Evolutionary conservation across 768 basidiomycete genomes (phyloP).

Genomic region (Wakefieldia striispora): DNA sequence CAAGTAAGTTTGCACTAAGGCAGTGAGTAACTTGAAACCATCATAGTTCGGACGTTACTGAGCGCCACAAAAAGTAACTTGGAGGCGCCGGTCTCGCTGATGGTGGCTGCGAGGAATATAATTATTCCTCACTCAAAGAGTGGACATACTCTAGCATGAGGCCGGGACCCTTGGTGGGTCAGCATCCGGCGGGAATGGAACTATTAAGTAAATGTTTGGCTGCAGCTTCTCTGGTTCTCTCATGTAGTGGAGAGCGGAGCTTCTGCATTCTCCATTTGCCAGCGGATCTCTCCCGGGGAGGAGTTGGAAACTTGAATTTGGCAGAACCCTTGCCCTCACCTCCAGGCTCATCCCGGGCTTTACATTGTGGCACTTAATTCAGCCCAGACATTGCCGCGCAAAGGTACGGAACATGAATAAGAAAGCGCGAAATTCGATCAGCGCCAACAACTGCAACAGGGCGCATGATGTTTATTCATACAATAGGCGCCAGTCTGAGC

Average conservation of each 20-base stretch:
- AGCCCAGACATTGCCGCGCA: not conserved
- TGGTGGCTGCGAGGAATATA: no score
- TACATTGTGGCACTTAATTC: no score
- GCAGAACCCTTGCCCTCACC: not conserved
- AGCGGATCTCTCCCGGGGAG: slow-evolving; percentile 2
- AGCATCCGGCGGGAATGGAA: slow-evolving; percentile 6
- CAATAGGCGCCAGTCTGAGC: not conserved
- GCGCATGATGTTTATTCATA: not conserved
- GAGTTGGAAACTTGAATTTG: not conserved
- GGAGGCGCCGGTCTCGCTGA: no score
- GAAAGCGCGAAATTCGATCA: not conserved
- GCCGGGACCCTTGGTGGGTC: no score
- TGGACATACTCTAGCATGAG: not conserved
- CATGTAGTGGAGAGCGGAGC: slow-evolving; percentile 6
- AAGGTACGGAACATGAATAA: not conserved
- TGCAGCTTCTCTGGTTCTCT: not conserved
- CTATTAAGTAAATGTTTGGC: not conserved
- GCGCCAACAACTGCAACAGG: not conserved
- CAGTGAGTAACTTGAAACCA: no score
- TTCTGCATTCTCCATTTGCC: not conserved
- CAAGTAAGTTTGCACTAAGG: no score
- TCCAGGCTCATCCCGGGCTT: slow-evolving; percentile 2
- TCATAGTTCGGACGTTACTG: no score
- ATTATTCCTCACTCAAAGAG: no score
- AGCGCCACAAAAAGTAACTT: no score